Conservation (phyloP, 2,329 filamentous ascomycete genomes). For the Byssothecium circinans region DNA sequence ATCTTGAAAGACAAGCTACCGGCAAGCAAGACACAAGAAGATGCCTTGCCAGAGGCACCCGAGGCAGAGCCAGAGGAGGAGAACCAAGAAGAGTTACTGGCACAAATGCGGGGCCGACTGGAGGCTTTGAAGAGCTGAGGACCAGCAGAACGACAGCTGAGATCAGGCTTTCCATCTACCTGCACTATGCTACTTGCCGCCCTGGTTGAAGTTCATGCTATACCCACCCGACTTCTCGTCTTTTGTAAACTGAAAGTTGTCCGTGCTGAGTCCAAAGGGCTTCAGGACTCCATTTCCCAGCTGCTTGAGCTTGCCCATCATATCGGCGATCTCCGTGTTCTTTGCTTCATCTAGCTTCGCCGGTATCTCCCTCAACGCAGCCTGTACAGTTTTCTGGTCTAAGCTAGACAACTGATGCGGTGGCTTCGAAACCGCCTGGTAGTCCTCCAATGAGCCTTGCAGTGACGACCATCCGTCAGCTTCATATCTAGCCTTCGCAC, state of each 20-base stretch:
- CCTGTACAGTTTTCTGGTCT: constrained; percentile 69
- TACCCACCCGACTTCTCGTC: constrained; percentile 89
- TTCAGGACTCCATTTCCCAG: constrained; percentile 89
- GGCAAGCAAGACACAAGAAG: constrained; percentile 61
- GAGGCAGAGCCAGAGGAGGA: constrained; percentile 74
- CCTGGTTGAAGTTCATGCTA: constrained; percentile 81
- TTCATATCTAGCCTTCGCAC: constrained; percentile 72
- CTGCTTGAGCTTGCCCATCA: constrained; percentile 96
- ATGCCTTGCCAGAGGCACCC: constrained; percentile 55
- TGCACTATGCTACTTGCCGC: constrained; percentile 4
- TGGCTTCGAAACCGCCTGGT: constrained; percentile 65
- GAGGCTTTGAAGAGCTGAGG: constrained; percentile 84
- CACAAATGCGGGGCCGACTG: constrained; percentile 88
- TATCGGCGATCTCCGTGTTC: constrained; percentile 87
- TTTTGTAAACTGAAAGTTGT: constrained; percentile 93
- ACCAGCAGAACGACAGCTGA: not conserved
- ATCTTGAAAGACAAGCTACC: constrained; percentile 81
- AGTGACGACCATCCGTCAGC: constrained; percentile 78
- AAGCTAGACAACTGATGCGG: constrained; percentile 60
- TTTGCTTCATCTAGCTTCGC: constrained; percentile 73
- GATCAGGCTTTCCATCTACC: not conserved
- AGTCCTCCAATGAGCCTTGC: constrained; percentile 78
- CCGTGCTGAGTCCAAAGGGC: constrained; percentile 89
- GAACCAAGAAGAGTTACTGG: constrained; percentile 85
- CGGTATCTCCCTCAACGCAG: constrained; percentile 68